Conservation (phyloP, 179 eudicot species). For the Gypsophila paniculata region DNA sequence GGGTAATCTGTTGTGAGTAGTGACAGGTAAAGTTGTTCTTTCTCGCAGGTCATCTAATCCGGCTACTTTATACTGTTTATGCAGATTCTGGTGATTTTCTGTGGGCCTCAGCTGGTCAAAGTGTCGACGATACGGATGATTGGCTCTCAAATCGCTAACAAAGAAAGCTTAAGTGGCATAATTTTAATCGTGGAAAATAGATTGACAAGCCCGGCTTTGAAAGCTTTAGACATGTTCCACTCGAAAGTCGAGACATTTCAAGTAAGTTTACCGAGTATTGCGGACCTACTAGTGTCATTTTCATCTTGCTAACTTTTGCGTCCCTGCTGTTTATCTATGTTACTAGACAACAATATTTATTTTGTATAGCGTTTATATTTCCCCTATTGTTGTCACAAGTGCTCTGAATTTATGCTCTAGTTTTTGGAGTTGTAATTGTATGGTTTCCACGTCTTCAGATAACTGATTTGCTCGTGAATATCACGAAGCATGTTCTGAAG, state of each 20-base stretch:
- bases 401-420: background rate
- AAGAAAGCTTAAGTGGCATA: slow-evolving; percentile 55
- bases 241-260: slow-evolving; percentile 81
- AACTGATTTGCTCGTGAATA: slow-evolving; percentile 80
- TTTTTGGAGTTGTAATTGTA: slow-evolving; percentile 3
- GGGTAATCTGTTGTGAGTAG: background rate
- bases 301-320: background rate
- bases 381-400: background rate
- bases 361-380: background rate
- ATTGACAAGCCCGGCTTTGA: slow-evolving; percentile 67
- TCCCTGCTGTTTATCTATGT: background rate
- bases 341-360: background rate
- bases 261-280: slow-evolving; percentile 32
- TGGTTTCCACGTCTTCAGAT: slow-evolving; percentile 42
- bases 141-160: slow-evolving; percentile 49
- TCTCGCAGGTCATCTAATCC: background rate
- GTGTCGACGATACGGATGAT: slow-evolving; percentile 50
- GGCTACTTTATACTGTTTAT: slow-evolving; percentile 7
- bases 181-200: slow-evolving; percentile 61
- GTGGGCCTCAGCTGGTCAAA: slow-evolving; percentile 55
- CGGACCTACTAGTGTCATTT: background rate
- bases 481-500: slow-evolving; percentile 80
- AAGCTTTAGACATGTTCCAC: slow-evolving; percentile 50
- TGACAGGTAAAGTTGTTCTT: background rate
- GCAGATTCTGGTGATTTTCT: slow-evolving; percentile 71